Evolutionary conservation across 1,284 basidiomycete species (phyloP).

Genomic region (Ceratobasidium theobromae): DNA sequence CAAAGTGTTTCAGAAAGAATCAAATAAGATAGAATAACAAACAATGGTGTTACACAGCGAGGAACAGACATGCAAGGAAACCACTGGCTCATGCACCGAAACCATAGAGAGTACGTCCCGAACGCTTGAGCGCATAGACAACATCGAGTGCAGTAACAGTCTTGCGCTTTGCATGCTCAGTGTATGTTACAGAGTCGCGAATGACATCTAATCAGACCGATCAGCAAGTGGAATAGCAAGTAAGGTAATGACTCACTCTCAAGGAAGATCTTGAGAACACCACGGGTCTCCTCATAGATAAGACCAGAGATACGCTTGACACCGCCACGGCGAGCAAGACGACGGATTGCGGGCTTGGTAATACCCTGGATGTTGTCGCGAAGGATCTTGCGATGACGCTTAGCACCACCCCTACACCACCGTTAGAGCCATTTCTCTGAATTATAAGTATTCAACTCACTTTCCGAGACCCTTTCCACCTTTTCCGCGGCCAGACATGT

Average conservation of each 20-base stretch:
- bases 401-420: constrained; percentile 66
- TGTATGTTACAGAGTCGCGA: constrained; percentile 93
- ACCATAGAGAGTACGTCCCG: constrained; percentile 21
- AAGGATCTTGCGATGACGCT: constrained; percentile 86
- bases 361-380: constrained; percentile 91
- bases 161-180: constrained; percentile 92
- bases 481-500: constrained; percentile 79
- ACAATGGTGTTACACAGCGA: constrained; percentile 7
- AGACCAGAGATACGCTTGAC: constrained; percentile 93
- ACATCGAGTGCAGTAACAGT: constrained; percentile 87
- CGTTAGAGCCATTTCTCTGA: not conserved
- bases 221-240: not conserved
- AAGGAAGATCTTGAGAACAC: constrained; percentile 91
- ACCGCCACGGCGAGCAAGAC: constrained; percentile 93
- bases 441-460: constrained; percentile 2
- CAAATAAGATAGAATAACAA: constrained; percentile 29
- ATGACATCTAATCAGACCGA: constrained; percentile 59
- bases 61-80: constrained; percentile 48
- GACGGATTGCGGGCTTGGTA: constrained; percentile 90
- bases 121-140: constrained; percentile 61
- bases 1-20: constrained; percentile 1
- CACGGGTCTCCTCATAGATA: constrained; percentile 93
- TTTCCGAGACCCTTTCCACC: constrained; percentile 77
- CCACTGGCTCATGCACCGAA: constrained; percentile 41
- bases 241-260: constrained; percentile 56